These are phyloP conservation scores for Aspergillus pseudonomiae DNA, from an alignment of 2,329 filamentous ascomycete genomes.

Conservation along the genomic window DNA sequence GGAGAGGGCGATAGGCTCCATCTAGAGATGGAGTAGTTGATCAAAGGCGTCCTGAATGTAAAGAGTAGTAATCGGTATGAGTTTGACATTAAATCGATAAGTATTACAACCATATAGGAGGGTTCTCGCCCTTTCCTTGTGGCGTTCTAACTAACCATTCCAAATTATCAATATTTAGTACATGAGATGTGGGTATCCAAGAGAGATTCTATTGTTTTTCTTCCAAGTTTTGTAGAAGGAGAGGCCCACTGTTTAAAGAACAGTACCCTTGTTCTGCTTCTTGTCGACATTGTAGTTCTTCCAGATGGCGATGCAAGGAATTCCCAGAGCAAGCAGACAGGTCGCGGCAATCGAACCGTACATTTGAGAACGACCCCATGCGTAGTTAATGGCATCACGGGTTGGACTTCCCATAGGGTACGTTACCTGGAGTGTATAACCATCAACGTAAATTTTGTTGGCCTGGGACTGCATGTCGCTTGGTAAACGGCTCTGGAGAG, in stretches of 20 bases:
- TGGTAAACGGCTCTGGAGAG: constrained; percentile 52
- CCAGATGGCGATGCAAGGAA: constrained; percentile 42
- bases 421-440: constrained; percentile 28
- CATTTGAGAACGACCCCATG: constrained; percentile 44
- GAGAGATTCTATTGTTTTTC: background rate
- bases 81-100: background rate
- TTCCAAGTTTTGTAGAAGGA: background rate
- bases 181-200: background rate
- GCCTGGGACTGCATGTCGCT: constrained; percentile 23
- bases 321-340: constrained; percentile 33
- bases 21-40: too few species aligned
- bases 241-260: constrained; percentile 14
- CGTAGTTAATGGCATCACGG: constrained; percentile 40
- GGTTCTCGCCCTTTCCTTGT: background rate
- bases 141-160: background rate
- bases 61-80: background rate
- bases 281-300: constrained; percentile 44
- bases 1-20: background rate
- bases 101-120: background rate
- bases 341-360: constrained; percentile 40
- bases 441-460: constrained; percentile 30
- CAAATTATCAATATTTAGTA: background rate
- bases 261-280: constrained; percentile 43
- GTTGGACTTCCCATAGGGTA: constrained; percentile 33
- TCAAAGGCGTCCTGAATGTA: too few species aligned